Conservation (phyloP, 306 rosid species). For the Castanea crenata region DNA sequence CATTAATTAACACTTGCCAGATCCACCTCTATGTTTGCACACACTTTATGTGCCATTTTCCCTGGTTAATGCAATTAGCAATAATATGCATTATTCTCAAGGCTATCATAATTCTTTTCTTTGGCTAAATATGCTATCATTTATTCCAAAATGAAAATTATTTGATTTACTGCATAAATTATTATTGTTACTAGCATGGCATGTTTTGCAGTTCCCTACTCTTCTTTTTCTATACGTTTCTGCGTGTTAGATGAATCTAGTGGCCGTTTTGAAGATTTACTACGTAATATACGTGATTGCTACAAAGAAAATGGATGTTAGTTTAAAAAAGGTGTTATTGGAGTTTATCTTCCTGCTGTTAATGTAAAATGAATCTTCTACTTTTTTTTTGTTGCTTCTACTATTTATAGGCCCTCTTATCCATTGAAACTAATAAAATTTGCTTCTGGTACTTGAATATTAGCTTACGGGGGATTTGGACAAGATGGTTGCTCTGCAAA, state of each 20-base stretch:
- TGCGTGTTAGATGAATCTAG: neutral
- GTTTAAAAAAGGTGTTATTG: neutral
- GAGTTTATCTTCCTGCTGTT: neutral
- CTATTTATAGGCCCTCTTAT: neutral
- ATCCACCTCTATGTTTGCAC: neutral
- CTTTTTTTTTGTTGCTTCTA: conserved; percentile 1
- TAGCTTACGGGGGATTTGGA: conserved; percentile 84
- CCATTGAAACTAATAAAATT: conserved; percentile 18
- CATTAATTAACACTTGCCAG: neutral
- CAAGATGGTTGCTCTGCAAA: conserved; percentile 92
- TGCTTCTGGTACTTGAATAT: conserved; percentile 5
- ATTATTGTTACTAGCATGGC: neutral
- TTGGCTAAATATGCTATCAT: neutral
- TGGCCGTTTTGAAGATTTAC: neutral
- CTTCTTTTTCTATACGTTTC: neutral
- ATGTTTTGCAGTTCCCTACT: neutral
- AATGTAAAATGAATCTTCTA: neutral
- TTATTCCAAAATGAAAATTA: neutral
- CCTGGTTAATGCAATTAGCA: neutral
- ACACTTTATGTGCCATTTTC: neutral
- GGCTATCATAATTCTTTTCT: neutral
- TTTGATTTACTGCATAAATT: no score
- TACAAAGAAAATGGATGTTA: neutral
- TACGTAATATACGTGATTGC: neutral
- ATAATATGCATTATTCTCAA: neutral